These are phyloP conservation scores for Aspergillus clavatus DNA, from an alignment of 2,329 filamentous ascomycete species.

Conservation along the genomic window DNA sequence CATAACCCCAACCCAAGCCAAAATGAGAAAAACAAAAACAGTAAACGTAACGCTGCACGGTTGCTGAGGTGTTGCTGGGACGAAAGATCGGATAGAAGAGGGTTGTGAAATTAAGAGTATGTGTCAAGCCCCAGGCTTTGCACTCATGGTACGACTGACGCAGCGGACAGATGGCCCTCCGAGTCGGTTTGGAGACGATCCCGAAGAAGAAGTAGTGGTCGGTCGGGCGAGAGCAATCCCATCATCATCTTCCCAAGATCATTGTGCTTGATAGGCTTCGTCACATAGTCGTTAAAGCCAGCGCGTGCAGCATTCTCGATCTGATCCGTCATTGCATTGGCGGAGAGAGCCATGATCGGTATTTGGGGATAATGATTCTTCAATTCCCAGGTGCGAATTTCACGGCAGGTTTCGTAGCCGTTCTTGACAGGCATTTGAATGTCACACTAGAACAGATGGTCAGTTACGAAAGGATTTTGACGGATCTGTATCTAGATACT, in stretches of 20 bases:
- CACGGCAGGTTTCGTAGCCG: conserved; percentile 45
- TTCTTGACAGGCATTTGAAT: conserved; percentile 50
- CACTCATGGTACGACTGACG: conserved; percentile 5
- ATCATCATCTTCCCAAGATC: conserved; percentile 48
- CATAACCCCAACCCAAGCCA: conserved; percentile 10
- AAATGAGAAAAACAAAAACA: conserved; percentile 11
- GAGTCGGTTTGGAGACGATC: conserved; percentile 31
- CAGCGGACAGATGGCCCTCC: conserved; percentile 15
- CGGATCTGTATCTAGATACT: conserved; percentile 15
- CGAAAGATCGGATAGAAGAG: no score
- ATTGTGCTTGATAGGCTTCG: conserved; percentile 48
- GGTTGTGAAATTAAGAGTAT: no score
- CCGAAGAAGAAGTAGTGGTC: conserved; percentile 40
- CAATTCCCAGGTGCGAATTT: conserved; percentile 44
- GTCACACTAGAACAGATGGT: conserved; percentile 36
- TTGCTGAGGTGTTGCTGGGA: no score
- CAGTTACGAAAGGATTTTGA: not conserved
- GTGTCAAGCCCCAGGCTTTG: no score
- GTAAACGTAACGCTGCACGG: conserved; percentile 2
- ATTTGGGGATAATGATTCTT: conserved; percentile 44
- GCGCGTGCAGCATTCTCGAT: conserved; percentile 44
- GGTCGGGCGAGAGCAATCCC: conserved; percentile 41
- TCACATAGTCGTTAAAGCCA: conserved; percentile 48
- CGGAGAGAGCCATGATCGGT: conserved; percentile 48
- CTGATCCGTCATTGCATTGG: conserved; percentile 48